Evolutionary conservation across 495 filamentous ascomycete species (phyloP).

Genomic region (Usnea hakonensis): DNA sequence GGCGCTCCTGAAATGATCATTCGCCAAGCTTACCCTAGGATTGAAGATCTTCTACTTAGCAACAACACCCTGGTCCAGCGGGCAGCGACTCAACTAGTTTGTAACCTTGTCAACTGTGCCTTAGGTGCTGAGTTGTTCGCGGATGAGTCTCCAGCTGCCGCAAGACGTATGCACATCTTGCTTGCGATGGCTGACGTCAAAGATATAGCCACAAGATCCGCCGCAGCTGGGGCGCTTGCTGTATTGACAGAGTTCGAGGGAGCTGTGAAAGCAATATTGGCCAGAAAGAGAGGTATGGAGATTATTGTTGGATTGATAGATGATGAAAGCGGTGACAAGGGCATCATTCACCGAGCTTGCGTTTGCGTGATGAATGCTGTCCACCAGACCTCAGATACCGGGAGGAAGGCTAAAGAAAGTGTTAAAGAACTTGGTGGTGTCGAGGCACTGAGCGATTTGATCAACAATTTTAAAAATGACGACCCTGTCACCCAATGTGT

Average conservation of each 20-base stretch:
- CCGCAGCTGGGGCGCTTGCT: constrained; percentile 82
- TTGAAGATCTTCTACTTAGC: constrained; percentile 78
- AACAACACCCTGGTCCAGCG: constrained; percentile 69
- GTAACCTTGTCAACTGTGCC: constrained; percentile 80
- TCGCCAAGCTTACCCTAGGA: constrained; percentile 57
- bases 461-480: neutral
- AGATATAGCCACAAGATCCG: constrained; percentile 67
- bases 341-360: constrained; percentile 67
- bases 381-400: constrained; percentile 31
- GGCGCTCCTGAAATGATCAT: constrained; percentile 63
- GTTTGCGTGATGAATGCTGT: constrained; percentile 62
- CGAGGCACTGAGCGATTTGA: neutral
- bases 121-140: constrained; percentile 67
- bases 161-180: constrained; percentile 68
- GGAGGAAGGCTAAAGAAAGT: constrained; percentile 10
- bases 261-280: constrained; percentile 59
- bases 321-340: constrained; percentile 47
- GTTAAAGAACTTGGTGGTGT: constrained; percentile 26
- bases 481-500: constrained; percentile 3
- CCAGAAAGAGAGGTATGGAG: constrained; percentile 58
- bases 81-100: constrained; percentile 80
- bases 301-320: constrained; percentile 65
- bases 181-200: constrained; percentile 82
- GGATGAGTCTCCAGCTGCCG: constrained; percentile 57
- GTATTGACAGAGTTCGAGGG: constrained; percentile 70